phyloP scores from a whole-genome alignment of 2,329 filamentous ascomycete genomes.

The Beauveria sp. region DNA sequence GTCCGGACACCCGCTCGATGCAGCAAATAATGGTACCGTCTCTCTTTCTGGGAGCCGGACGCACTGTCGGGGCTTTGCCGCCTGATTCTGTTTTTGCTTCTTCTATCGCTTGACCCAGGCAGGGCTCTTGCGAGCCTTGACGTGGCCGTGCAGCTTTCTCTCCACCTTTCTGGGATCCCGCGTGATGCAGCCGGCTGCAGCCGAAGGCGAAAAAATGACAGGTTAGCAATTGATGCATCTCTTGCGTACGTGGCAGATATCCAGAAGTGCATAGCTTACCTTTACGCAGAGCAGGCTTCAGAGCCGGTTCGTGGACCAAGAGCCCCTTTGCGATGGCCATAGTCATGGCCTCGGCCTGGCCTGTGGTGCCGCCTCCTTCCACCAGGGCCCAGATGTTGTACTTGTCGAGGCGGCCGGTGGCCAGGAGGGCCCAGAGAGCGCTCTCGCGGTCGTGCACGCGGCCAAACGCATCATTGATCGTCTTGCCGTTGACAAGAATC shows the following conservation, averaged over 20 bases:
- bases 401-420: slow-evolving; percentile 78
- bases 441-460: slow-evolving; percentile 91
- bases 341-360: slow-evolving; percentile 91
- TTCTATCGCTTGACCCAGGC: slow-evolving; percentile 83
- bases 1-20: neutral
- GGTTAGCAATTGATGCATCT: slow-evolving; percentile 7
- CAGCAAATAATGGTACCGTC: neutral
- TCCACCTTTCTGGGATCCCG: slow-evolving; percentile 88
- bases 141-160: slow-evolving; percentile 92
- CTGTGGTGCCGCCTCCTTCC: slow-evolving; percentile 81
- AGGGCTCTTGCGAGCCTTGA: slow-evolving; percentile 97
- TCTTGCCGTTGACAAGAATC: slow-evolving; percentile 82
- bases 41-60: neutral
- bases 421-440: slow-evolving; percentile 82
- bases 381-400: slow-evolving; percentile 93
- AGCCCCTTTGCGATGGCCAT: slow-evolving; percentile 83
- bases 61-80: neutral
- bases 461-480: slow-evolving; percentile 73
- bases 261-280: slow-evolving; percentile 53
- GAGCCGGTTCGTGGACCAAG: slow-evolving; percentile 80
- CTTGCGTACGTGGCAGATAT: neutral
- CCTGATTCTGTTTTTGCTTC: neutral
- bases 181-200: slow-evolving; percentile 80
- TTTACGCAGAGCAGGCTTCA: slow-evolving; percentile 81
- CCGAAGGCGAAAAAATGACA: slow-evolving; percentile 24